A percentile compares a stretch with the other conserved stretches of the same genome.
phyloP scores from a whole-genome alignment of 75 land plant species.

The Picea sitchensis region DNA sequence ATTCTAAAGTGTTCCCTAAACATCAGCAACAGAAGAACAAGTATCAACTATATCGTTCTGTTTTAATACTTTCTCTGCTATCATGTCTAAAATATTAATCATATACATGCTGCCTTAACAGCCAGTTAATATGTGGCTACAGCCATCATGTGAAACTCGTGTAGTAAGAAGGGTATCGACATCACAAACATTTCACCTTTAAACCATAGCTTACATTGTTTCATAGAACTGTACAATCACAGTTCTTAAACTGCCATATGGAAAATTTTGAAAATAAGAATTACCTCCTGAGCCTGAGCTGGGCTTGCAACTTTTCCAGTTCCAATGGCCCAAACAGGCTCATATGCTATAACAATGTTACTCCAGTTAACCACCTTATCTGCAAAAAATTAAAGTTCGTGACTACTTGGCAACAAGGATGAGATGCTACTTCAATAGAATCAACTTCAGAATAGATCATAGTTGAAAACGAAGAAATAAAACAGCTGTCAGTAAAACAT shows the following conservation, averaged over 20 bases:
- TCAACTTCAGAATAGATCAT: not conserved
- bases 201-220: not conserved
- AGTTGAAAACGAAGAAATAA: not conserved
- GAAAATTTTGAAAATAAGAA: not conserved
- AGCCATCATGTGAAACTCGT: not conserved
- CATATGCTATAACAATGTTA: constrained; percentile 89
- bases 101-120: not conserved
- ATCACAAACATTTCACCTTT: not conserved
- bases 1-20: not conserved
- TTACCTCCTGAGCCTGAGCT: constrained; percentile 93
- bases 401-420: not conserved
- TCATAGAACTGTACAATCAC: not conserved
- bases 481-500: not conserved
- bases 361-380: constrained; percentile 65
- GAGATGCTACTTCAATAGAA: not conserved
- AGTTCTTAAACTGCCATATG: not conserved
- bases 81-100: not conserved
- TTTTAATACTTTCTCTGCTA: not conserved
- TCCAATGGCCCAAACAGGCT: constrained; percentile 99
- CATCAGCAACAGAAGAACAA: not conserved
- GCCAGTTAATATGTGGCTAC: not conserved
- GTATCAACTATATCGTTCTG: not conserved
- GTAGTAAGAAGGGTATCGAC: not conserved
- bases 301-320: constrained; percentile 96
- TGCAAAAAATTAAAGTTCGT: constrained; percentile 23